Conservation (phyloP, 1,284 basidiomycete species). For the Anthracocystis setariae region DNA sequence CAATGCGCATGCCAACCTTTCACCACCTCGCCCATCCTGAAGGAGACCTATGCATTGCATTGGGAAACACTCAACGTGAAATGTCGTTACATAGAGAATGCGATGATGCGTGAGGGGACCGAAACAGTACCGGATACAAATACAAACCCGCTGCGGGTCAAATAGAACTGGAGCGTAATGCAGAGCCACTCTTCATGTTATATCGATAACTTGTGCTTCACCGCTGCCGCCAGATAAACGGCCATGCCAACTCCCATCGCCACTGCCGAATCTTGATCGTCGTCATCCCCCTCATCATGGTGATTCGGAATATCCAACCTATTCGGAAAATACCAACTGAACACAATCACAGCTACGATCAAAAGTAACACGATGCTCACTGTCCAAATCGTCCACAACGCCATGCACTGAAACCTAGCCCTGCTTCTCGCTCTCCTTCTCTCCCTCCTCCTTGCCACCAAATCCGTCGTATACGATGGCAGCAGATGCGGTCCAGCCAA, state of each 20-base stretch:
- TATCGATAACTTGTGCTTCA: neutral
- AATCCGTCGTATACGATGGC: slow-evolving; percentile 34
- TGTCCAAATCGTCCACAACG: slow-evolving; percentile 48
- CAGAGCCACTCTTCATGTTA: too few species aligned
- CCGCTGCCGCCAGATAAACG: neutral
- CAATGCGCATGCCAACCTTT: too few species aligned
- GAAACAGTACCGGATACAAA: too few species aligned
- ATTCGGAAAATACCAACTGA: slow-evolving; percentile 35
- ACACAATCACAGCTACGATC: slow-evolving; percentile 20
- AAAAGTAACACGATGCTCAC: slow-evolving; percentile 31
- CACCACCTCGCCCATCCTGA: too few species aligned
- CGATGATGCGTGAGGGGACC: too few species aligned
- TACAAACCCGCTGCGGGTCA: too few species aligned
- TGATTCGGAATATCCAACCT: slow-evolving; percentile 21
- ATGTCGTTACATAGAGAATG: too few species aligned
- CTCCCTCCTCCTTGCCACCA: slow-evolving; percentile 32
- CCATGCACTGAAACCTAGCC: slow-evolving; percentile 48
- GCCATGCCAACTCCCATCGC: neutral
- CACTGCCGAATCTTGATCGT: neutral
- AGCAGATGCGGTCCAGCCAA: slow-evolving; percentile 46
- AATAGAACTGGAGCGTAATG: too few species aligned
- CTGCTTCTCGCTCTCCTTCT: slow-evolving; percentile 28
- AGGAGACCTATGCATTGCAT: too few species aligned
- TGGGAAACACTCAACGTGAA: too few species aligned
- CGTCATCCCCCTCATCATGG: slow-evolving; percentile 15